phyloP scores from a whole-genome alignment of 345 rosid genomes.

The Firmiana major region DNA sequence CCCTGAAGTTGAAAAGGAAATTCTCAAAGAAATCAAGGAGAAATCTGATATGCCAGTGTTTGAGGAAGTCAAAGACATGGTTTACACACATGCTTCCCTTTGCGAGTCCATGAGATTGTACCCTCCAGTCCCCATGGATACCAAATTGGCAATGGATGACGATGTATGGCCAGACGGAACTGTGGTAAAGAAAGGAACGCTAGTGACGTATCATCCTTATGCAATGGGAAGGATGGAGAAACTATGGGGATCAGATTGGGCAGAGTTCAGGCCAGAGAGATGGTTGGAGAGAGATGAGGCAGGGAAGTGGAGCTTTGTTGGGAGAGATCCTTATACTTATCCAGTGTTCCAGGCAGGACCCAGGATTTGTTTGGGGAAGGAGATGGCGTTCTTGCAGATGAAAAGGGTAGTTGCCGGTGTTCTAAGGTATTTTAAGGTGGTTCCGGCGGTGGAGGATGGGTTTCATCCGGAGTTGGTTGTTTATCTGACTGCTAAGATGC shows the following conservation, averaged over 20 bases:
- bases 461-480: constrained; percentile 37
- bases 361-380: constrained; percentile 47
- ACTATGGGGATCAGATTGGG: constrained; percentile 47
- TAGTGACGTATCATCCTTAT: constrained; percentile 39
- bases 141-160: constrained; percentile 29
- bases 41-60: constrained; percentile 12
- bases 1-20: constrained; percentile 30
- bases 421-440: constrained; percentile 40
- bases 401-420: constrained; percentile 40
- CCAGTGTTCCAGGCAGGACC: constrained; percentile 47
- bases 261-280: constrained; percentile 46
- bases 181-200: constrained; percentile 36
- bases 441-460: constrained; percentile 35
- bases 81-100: constrained; percentile 50
- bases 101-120: constrained; percentile 56
- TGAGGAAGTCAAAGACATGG: constrained; percentile 49
- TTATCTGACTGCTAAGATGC: constrained; percentile 49
- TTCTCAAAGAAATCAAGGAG: constrained; percentile 36
- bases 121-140: constrained; percentile 49
- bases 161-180: constrained; percentile 51
- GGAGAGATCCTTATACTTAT: constrained; percentile 34
- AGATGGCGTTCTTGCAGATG: constrained; percentile 49
- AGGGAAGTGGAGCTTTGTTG: constrained; percentile 37
- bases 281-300: constrained; percentile 36
- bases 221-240: constrained; percentile 44